Conservation (phyloP, 2,329 filamentous ascomycete genomes). For the Cercospora sp. region DNA sequence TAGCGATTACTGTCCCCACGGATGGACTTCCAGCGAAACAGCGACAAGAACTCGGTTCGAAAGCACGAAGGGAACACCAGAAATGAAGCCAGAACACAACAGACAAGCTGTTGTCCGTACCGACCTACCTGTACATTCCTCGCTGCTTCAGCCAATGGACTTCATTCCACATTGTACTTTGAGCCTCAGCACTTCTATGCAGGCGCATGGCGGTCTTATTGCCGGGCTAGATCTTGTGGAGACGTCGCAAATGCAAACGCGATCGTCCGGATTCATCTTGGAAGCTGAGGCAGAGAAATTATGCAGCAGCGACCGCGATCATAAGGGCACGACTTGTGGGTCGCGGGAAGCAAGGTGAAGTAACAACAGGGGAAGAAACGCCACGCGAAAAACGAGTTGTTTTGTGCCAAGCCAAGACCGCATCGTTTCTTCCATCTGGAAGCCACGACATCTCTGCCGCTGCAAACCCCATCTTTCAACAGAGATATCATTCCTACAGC, state of each 20-base stretch:
- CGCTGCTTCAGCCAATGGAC: neutral
- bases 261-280: neutral
- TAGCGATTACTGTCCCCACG: slow-evolving; percentile 17
- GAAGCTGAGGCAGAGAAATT: neutral
- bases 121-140: slow-evolving; percentile 29
- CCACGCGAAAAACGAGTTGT: neutral
- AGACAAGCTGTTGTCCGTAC: slow-evolving; percentile 28
- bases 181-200: neutral
- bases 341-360: neutral
- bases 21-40: neutral
- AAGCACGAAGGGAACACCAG: neutral
- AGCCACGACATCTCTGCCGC: neutral
- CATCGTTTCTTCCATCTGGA: neutral
- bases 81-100: neutral
- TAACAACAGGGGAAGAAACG: neutral
- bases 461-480: neutral
- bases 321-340: neutral
- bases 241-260: neutral
- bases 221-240: neutral
- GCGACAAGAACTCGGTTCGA: neutral
- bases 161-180: slow-evolving; percentile 8
- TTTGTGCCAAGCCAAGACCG: neutral
- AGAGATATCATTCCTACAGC: neutral
- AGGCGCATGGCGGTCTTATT: neutral
- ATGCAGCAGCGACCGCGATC: neutral